A percentile compares a stretch with the other conserved stretches of the same genome.
These are phyloP conservation scores for Cucumis hystrix DNA, from an alignment of 306 rosid species.

Conservation along the genomic window DNA sequence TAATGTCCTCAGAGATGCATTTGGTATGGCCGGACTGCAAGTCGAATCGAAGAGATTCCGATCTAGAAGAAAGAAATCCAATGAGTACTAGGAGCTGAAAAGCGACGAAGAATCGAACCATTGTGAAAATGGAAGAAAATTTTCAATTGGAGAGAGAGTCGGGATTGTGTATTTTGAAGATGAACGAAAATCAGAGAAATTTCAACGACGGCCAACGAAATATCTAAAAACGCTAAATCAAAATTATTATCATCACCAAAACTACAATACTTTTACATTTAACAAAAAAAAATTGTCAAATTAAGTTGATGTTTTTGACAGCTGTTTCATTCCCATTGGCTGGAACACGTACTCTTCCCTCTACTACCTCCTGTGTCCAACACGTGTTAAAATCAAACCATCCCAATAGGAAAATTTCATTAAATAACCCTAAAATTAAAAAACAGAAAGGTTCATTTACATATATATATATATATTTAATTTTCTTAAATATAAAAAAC, in stretches of 20 bases:
- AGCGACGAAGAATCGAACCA: slow-evolving; percentile 11
- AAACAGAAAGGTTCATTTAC: too few species aligned
- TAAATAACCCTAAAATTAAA: too few species aligned
- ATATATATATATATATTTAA: too few species aligned
- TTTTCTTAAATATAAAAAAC: too few species aligned
- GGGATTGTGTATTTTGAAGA: neutral
- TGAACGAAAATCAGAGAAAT: neutral
- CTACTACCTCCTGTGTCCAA: neutral
- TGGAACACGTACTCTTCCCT: slow-evolving; percentile 21
- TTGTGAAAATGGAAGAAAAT: neutral
- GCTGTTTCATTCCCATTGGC: slow-evolving; percentile 30
- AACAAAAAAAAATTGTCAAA: neutral
- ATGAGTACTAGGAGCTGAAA: slow-evolving; percentile 13
- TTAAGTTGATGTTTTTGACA: neutral
- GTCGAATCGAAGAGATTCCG: slow-evolving; percentile 75
- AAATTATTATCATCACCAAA: neutral
- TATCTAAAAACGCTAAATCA: neutral
- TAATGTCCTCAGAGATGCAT: slow-evolving; percentile 85
- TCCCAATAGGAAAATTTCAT: neutral
- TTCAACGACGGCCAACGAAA: neutral
- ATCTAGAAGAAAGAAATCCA: slow-evolving; percentile 27
- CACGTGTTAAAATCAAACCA: neutral
- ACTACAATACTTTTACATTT: neutral
- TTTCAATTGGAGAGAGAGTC: neutral
- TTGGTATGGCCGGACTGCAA: slow-evolving; percentile 72